Base-by-base conservation (phyloP, 108 stramenopile genomes). In the Cyclostephanos tholiformis region DNA sequence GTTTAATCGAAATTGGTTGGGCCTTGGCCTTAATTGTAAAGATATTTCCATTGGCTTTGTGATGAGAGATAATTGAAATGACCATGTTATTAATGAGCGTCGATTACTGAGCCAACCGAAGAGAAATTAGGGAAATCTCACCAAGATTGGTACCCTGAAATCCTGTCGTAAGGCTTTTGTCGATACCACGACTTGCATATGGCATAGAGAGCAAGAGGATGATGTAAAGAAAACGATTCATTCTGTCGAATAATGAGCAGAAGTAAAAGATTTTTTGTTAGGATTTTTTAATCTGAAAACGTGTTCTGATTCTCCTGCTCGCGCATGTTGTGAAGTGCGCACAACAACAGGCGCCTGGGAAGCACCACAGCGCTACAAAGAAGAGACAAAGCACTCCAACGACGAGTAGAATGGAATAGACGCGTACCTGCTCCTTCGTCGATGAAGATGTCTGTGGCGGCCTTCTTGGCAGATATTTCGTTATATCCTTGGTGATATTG, bases 31-130 rank as follows among this genome's bases (percentile, higher is more conserved):
- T 67, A 41, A 76, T 52, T 53, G 39, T 61, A 27, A 69, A 53
- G n/a, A 76, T 69, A 22, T 69, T 69, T 27, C 67, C 67, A 53
- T 76, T 27, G 6, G 58, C 75, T 76, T 25, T 41, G 38, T 10
- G 53, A 55, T 6, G 23, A 20, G 25, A 29, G 27, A 4, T n/a
- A n/a, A n/a, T 32, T 32, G 32, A 58, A 29, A 11, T 58, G 27
- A 19, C 5, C n/a, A 6, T 4, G 52, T 52, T 41, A 52, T 52
- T 58, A 26, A 23, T 13, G 27, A 23, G 57, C 25, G 57, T 13
- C 27, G 29, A 60, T 27, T 17, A 39, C 14, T 19, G 38, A 62
- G 35, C 32, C 14, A 9, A 30, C 30, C 30, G 16, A 6, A 38
- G 30, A 60, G 30, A 35, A 6, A 16, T 7, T 2, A 60, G 59